Base-by-base conservation (phyloP, 257 asterid species). In the Nicotiana attenuata region DNA sequence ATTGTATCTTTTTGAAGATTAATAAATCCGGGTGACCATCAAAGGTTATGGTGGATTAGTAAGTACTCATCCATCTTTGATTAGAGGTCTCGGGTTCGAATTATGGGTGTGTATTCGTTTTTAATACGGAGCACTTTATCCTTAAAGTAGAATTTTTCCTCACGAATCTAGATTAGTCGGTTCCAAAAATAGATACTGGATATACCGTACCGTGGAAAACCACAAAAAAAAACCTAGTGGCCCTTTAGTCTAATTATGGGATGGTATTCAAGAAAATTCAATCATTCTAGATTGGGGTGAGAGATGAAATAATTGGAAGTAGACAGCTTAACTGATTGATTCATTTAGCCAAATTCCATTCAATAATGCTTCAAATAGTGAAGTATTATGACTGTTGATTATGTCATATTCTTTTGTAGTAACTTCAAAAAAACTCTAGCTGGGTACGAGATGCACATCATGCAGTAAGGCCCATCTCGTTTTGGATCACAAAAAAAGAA, bases 321-420 rank as follows among this genome's bases (percentile, higher is more conserved):
- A 38, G 77, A 69, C 77, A 69, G 53, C 77, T 41, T 41, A 69
- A 41, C 77, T 73, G 10, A 59, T 22, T 73, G 60, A 47, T 73
- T 73, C 60, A 73, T 73, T 73, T 7, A 45, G 78, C 24, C 38
- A 73, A 73, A 73, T 73, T 45, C 26, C 78, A 73, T 22, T 45
- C 61, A 22, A 73, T 73, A 45, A 45, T 71, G 60, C 8, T 35
- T 71, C 78, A 45, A 45, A 71, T 45, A 71, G 78, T 71, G 60
- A 71, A 47, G 33, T 71, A 22, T 71, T 71, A 45, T 22, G 20
- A 71, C 78, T 45, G 2, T 71, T 20, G 78, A 45, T 45, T 71
- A 71, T 45, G 78, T 45, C 78, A 71, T 47, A 71, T 71, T 29
- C 78, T 71, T 71, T 71, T 47, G 78, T 71, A 71, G 38, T 71